Base-by-base conservation (phyloP, 2,329 filamentous ascomycete species). In the Metarhizium robertsii region DNA sequence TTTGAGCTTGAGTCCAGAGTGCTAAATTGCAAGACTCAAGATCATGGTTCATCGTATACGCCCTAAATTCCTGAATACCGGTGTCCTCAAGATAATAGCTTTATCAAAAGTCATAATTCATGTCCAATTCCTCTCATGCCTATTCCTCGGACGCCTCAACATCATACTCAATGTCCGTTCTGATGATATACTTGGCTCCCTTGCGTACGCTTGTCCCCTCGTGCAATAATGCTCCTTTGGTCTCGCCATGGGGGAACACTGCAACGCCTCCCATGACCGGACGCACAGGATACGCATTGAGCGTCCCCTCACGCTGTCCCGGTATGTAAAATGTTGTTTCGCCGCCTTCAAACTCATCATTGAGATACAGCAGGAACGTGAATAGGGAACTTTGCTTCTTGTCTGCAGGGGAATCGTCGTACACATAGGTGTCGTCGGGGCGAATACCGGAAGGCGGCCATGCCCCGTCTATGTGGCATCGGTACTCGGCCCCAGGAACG, bases 241-340 rank as follows among this genome's bases (percentile, higher is more conserved):
- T 78, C 61, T 88, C 85, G 0, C 85, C 86, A 55, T 89, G 86
- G 0, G 86, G 85, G 59, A 89, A 88, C 3, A 89, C 73, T 0
- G 84, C 84, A 0, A 86, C 81, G 49, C 77, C 79, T 4, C 86
- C 86, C 79, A 87, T 86, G 10, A 87, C 79, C 0, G 86, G 86
- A 55, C 80, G 79, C 0, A 89, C 79, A 0, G 84, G 82, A 61
- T 88, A 87, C 0, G 85, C 85, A 61, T 88, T 87, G 60, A 89
- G 76, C 0, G 76, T 77, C 0, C 85, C 85, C 59, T 89, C 85
- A 18, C 76, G 73, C 0, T 79, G 74, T 4, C 79, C 83, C 0
- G 86, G 86, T 4, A 87, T 67, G 66, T 88, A 88, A 63, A 86
- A 88, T 0, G 84, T 87, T 0, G 85, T 88, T 66, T 88, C 85